A percentile compares a stretch with the other conserved stretches of the same genome.
Conservation (phyloP, 345 rosid genomes). For the Syzygium jambos region DNA sequence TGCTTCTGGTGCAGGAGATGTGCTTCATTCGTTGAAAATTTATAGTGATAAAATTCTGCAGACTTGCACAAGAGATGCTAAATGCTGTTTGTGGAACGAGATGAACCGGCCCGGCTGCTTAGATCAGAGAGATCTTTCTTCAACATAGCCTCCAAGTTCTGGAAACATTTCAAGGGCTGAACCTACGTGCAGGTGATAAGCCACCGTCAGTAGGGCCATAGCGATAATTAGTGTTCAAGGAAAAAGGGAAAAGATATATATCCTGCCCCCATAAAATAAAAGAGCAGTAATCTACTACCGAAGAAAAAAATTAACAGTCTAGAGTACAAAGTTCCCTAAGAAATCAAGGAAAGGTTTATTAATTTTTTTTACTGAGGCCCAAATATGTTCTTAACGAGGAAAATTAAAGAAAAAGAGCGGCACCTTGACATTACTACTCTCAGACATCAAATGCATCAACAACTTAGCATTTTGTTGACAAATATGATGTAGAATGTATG, state of each 20-base stretch:
- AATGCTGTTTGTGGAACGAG: constrained; percentile 37
- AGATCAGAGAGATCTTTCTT: constrained; percentile 54
- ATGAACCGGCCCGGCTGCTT: constrained; percentile 41
- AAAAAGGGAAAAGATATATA: background rate
- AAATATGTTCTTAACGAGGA: background rate
- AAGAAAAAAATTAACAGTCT: background rate
- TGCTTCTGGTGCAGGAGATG: background rate
- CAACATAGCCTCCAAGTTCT: constrained; percentile 47
- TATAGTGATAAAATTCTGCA: background rate
- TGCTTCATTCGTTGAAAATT: background rate
- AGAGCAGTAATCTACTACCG: background rate
- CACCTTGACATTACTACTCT: background rate
- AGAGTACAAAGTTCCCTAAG: background rate
- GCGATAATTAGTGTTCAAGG: background rate
- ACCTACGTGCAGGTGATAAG: background rate
- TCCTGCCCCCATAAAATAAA: background rate
- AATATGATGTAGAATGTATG: background rate
- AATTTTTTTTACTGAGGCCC: background rate
- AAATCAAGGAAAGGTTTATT: background rate
- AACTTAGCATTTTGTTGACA: background rate
- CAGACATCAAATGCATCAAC: background rate
- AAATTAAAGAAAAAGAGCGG: background rate
- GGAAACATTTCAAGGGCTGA: constrained; percentile 69
- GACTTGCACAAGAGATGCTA: background rate
- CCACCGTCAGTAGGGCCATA: background rate